Evolutionary conservation across 441 rosid genomes (phyloP), one percentile per base, ranked within the genome.

Genomic region (Adansonia grandidieri): DNA sequence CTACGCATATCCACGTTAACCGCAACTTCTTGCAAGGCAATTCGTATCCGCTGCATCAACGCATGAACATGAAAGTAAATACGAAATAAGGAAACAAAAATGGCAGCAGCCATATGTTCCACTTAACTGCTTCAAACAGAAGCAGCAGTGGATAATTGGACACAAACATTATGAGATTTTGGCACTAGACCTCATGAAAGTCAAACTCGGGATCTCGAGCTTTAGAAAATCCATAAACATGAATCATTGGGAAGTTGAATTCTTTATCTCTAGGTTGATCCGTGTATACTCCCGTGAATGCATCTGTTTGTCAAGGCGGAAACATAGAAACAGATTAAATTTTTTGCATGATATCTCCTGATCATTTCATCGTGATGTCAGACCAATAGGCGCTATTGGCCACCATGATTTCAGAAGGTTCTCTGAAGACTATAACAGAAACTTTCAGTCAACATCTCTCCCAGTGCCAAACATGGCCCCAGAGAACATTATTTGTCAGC

Each of bases 201-300:
- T 95, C 98, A 63, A 91, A 93, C 73, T 95, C 98, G 5, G 95
- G 97, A 87, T 93, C 97, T 77, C 82, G 65, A 74, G 95, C 98
- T 83, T 89, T 95, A 68, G 98, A 95, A 86, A 95, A 95, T 56
- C 98, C 98, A 74, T 93, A 92, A 45, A 93, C 94, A 83, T 96
- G 96, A 83, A 96, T 92, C 77, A 68, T 81, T 61, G 97, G 98
- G 73, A 89, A 84, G 71, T 77, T 80, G 32, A 80, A 82, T 67
- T 84, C 82, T 76, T 72, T 83, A 5, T 80, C 80, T 69, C 77
- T 85, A 11, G 78, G 86, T 56, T 81, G 84, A 61, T 82, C 87
- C 60, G 76, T 84, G 77, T 87, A 93, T 78, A 90, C 79, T 80
- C 97, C 99, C 68, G 86, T 85, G 82, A 93, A 95, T 61, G 90